Evolutionary conservation across 768 basidiomycete species (phyloP), one percentile per base, ranked within the genome.

Genomic region (Gelatoporia subvermispora): DNA sequence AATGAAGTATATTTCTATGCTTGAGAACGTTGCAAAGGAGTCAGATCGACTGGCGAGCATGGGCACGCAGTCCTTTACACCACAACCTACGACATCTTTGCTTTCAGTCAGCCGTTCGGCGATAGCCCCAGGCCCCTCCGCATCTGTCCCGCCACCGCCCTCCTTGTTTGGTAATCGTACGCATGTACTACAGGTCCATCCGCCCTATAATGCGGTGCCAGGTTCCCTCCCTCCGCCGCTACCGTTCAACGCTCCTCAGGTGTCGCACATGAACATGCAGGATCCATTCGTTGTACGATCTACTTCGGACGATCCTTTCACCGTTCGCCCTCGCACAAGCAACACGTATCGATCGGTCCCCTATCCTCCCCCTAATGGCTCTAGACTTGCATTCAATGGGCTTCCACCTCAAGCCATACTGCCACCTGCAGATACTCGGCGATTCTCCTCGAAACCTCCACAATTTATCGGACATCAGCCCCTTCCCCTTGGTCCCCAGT

Each of bases 1-100:
- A 48, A 63, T 87, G 64, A 81, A 81, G 63, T 88, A 83, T 55
- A 71, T 85, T 21, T 85, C 85, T 2, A 69, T 89, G 50, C 68
- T 88, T 10, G 85, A 89, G 61, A 71, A 78, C 13, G 80, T 88
- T 31, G 85, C 81, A 0, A 79, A 83, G 57, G 86, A 90, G 62
- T 86, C 88, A 4, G 82, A 81, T 5, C 73, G 76, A 51, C 74
- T 82, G 72, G 74, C 78, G 44, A 57, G 22, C 78, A 8, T 42
- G 7, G 41, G 41, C 8, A 28, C 40, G 15, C 23, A 24, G 18
- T 17, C 31, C 49, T 52, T 13, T 39, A 38, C 20, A n/a, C 8
- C n/a, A 16, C 42, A 18, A 21, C 36, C 18, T 42, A 40, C 21
- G 48, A n/a, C n/a, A 11, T 21, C 7, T 9, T 22, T 13, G 16